These are phyloP conservation scores for Iris macrosiphon DNA, from an alignment of 106 monocot species.

Conservation along the genomic window DNA sequence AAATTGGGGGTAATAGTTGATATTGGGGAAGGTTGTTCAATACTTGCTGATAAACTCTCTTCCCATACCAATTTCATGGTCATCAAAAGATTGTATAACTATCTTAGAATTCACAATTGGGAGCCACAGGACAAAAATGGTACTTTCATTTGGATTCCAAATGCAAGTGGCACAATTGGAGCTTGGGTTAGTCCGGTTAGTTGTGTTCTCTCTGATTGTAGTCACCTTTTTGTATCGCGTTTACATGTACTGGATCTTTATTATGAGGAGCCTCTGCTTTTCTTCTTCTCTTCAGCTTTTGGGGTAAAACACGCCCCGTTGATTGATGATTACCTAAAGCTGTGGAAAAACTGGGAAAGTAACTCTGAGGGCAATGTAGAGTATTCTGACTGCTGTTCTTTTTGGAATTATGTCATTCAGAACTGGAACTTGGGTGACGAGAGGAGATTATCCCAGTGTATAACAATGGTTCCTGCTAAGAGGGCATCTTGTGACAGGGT, in stretches of 20 bases:
- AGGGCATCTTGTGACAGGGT: neutral
- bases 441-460: neutral
- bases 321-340: conserved; percentile 15
- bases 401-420: conserved; percentile 26
- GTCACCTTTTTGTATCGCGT: conserved; percentile 14
- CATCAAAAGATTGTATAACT: conserved; percentile 33
- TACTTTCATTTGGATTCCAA: conserved; percentile 35
- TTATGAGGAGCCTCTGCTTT: conserved; percentile 14
- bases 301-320: conserved; percentile 16
- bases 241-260: conserved; percentile 30
- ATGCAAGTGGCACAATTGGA: conserved; percentile 14
- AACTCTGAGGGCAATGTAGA: neutral
- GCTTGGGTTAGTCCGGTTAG: conserved; percentile 23
- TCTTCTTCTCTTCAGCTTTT: conserved; percentile 19
- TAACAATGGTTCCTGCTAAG: conserved; percentile 25
- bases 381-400: conserved; percentile 14
- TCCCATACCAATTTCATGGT: conserved; percentile 5
- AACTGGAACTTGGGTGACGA: conserved; percentile 6
- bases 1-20: conserved; percentile 33
- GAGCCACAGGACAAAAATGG: conserved; percentile 6
- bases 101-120: conserved; percentile 27
- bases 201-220: conserved; percentile 30
- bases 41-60: conserved; percentile 19
- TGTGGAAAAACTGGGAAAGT: conserved; percentile 44
- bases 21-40: neutral